These are phyloP conservation scores for Monosporozyma aquatica DNA, from an alignment of 805 yeast species.

Conservation along the genomic window DNA sequence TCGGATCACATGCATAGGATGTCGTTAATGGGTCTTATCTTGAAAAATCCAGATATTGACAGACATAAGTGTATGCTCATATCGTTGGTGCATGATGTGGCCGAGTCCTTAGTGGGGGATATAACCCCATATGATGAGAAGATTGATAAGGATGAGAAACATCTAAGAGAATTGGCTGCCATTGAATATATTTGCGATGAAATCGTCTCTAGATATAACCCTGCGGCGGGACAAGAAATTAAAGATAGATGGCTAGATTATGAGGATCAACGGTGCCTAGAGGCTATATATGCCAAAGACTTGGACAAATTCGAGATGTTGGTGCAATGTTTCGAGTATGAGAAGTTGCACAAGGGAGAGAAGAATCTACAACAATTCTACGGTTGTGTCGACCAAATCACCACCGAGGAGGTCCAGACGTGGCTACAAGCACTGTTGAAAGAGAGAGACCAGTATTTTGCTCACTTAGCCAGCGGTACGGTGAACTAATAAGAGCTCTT, in stretches of 20 bases:
- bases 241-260: conserved; percentile 77
- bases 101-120: conserved; percentile 91
- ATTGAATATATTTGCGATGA: conserved; percentile 51
- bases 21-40: conserved; percentile 70
- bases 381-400: conserved; percentile 50
- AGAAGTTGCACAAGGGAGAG: conserved; percentile 47
- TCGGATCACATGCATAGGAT: conserved; percentile 94
- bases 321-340: conserved; percentile 77
- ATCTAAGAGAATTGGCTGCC: conserved; percentile 66
- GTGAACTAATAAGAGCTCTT: neutral
- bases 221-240: conserved; percentile 53
- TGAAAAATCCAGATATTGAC: conserved; percentile 43
- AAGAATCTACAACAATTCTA: conserved; percentile 63
- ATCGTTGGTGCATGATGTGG: conserved; percentile 86
- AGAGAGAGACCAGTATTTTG: conserved; percentile 32
- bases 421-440: conserved; percentile 54
- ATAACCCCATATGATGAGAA: conserved; percentile 69
- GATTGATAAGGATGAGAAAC: conserved; percentile 71
- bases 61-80: conserved; percentile 68
- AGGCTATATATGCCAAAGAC: conserved; percentile 86
- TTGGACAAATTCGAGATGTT: conserved; percentile 87
- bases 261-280: conserved; percentile 71
- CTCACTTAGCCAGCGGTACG: neutral
- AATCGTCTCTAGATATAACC: conserved; percentile 56
- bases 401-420: conserved; percentile 57